Base-by-base conservation (phyloP, 495 filamentous ascomycete species). In the Rostrohypoxylon terebratum region DNA sequence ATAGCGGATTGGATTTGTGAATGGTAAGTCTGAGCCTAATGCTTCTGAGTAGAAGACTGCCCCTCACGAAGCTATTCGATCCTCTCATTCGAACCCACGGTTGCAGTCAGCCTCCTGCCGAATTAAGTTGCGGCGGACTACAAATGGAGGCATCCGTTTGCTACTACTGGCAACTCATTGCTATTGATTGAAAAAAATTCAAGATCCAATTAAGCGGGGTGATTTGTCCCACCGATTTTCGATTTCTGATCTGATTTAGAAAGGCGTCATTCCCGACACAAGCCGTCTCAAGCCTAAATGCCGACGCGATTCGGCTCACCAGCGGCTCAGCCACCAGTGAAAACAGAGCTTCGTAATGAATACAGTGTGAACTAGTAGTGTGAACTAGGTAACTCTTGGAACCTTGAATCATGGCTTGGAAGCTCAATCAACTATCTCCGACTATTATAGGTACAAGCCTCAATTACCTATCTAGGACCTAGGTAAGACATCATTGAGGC, bases 51-150 rank as follows among this genome's bases (percentile, higher is more conserved):
- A 76, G 50, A 51, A 71, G 62, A 55, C 60, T 68, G 60, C 71
- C 64, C 76, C 63, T 77, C 63, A 75, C 62, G 66, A 78, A 66
- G 60, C 63, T 67, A 55, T 65, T 57, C 47, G 34, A 44, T 42
- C 67, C 60, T 69, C 76, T 61, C 74, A 75, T 75, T 73, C 53
- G 61, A 71, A 66, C 55, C 48, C 34, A 42, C 45, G 55, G 7
- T 42, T 13, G 13, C 18, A 14, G 31, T 54, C 42, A 51, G 47
- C 55, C 48, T 47, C 69, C 71, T 75, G 53, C 76, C 72, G 21
- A 66, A 77, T 76, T 67, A 13, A 77, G 76, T 64, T 68, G 55
- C 28, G 16, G 18, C 55, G 34, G 9, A 28, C 28, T 28, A 28
- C 2, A 4, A 4, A 28, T 28, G 28, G 28, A 28, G 28, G 28